phyloP scores from a whole-genome alignment of 192 early-diverging fungal genomes.

The Backusella macrospora region DNA sequence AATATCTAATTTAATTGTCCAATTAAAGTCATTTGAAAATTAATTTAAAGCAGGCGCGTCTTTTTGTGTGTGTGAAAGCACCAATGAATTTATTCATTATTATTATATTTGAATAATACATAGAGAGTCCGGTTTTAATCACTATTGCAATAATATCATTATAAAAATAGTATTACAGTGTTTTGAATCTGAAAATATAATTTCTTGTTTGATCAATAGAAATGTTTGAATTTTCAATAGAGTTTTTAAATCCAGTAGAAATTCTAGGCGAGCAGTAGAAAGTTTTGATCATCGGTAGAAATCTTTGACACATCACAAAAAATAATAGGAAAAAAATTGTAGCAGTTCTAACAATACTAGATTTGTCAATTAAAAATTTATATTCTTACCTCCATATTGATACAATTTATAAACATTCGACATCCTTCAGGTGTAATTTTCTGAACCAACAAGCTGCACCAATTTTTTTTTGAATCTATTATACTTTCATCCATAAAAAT shows the following conservation, averaged over 20 bases:
- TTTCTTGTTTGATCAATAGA: background rate
- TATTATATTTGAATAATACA: too few species aligned
- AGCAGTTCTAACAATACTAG: background rate
- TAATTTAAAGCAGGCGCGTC: too few species aligned
- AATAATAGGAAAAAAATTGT: too few species aligned
- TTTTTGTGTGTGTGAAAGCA: too few species aligned
- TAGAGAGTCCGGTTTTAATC: too few species aligned
- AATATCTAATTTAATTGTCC: too few species aligned
- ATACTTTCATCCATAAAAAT: background rate
- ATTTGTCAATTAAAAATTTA: background rate
- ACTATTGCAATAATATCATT: too few species aligned
- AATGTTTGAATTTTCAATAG: background rate
- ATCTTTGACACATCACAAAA: too few species aligned
- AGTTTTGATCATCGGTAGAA: too few species aligned
- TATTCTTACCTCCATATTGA: background rate
- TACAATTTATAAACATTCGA: background rate
- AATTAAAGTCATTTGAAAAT: too few species aligned
- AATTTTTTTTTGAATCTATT: background rate
- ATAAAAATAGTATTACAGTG: background rate
- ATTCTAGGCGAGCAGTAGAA: too few species aligned
- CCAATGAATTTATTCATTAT: too few species aligned
- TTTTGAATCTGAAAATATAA: background rate
- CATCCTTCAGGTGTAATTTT: background rate
- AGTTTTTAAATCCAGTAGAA: conserved; percentile 1
- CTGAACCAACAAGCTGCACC: background rate